A percentile compares a stretch with the other conserved stretches of the same genome.
These are phyloP conservation scores for Juncus effusus DNA, from an alignment of 176 grass and related monocot genomes.

Conservation along the genomic window DNA sequence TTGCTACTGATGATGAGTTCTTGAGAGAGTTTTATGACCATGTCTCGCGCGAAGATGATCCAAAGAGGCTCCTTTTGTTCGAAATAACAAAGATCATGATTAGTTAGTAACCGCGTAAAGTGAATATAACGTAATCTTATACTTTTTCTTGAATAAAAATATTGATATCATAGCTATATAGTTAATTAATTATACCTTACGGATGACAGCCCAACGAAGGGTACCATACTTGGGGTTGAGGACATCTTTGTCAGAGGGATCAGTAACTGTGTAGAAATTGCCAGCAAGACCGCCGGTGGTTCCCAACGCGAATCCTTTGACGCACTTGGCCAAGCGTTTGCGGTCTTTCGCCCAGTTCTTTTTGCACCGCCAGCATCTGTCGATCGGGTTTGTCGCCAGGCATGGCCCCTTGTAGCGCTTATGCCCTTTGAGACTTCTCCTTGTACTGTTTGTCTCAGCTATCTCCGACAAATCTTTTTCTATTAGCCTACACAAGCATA, in stretches of 20 bases:
- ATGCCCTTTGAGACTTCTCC: background rate
- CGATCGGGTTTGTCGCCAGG: background rate
- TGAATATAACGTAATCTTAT: too few relatives aligned
- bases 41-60: background rate
- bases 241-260: constrained; percentile 14
- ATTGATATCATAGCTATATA: too few relatives aligned
- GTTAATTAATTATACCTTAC: too few relatives aligned
- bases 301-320: constrained; percentile 8
- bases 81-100: too few relatives aligned
- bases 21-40: background rate
- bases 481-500: too few relatives aligned
- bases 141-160: too few relatives aligned
- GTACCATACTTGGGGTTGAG: constrained; percentile 16
- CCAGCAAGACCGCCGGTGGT: constrained; percentile 15
- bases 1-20: background rate
- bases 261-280: constrained; percentile 14
- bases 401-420: background rate
- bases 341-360: constrained; percentile 42
- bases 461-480: too few relatives aligned
- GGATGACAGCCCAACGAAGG: constrained; percentile 21
- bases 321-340: constrained; percentile 21
- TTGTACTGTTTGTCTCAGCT: background rate
- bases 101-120: too few relatives aligned
- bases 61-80: background rate
- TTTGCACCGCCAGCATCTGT: constrained; percentile 67